A percentile compares a stretch with the other conserved stretches of the same genome.
Conservation (phyloP, 1,139 yeast species). For the Kodamaea anthophila region DNA sequence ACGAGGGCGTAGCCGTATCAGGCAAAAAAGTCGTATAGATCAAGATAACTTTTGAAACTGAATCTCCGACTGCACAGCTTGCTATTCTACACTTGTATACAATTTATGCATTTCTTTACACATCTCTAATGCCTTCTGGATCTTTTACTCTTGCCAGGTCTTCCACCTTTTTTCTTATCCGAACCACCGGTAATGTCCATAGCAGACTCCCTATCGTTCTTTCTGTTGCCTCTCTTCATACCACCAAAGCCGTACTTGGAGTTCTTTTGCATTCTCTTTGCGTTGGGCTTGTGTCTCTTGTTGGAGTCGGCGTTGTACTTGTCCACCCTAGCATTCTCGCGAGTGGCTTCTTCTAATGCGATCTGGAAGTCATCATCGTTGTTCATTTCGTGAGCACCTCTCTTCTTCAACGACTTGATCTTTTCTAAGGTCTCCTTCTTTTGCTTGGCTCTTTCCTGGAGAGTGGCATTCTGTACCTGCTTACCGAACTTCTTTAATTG, state of each 20-base stretch:
- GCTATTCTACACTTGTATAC: no score
- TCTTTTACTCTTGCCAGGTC: constrained; percentile 77
- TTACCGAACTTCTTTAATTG: constrained; percentile 95
- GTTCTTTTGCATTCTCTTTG: constrained; percentile 62
- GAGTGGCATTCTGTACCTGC: constrained; percentile 90
- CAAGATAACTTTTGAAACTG: no score
- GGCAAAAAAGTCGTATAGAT: no score
- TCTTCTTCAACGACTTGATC: constrained; percentile 83
- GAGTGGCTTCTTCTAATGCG: constrained; percentile 87
- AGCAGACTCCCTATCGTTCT: constrained; percentile 70
- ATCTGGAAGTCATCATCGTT: constrained; percentile 58
- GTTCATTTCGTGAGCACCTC: constrained; percentile 67
- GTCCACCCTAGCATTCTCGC: constrained; percentile 29
- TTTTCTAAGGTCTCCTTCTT: constrained; percentile 88
- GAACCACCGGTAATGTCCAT: constrained; percentile 65
- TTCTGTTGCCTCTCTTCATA: constrained; percentile 64
- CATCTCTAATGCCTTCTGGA: constrained; percentile 17
- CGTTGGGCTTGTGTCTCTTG: constrained; percentile 51
- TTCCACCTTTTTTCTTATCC: constrained; percentile 42
- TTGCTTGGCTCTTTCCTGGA: constrained; percentile 91
- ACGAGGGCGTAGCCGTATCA: no score
- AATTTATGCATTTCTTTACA: no score
- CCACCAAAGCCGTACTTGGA: constrained; percentile 66
- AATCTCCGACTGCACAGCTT: no score
- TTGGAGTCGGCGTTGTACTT: constrained; percentile 25